phyloP scores from a whole-genome alignment of 176 grass and related monocot genomes.

The Hsuehochloa calcarea region DNA sequence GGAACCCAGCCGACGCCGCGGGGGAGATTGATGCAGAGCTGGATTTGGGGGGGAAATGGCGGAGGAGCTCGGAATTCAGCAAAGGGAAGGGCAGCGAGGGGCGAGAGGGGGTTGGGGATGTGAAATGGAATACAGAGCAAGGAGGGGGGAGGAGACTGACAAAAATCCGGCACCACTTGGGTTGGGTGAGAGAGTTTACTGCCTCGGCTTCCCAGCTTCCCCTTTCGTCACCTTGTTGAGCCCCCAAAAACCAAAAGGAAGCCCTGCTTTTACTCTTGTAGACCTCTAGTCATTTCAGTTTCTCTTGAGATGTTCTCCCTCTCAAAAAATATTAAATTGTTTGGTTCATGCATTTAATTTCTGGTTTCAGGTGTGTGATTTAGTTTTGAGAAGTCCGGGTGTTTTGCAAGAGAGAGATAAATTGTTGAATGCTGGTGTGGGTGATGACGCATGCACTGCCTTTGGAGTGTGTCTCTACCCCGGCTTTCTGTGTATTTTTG shows the following conservation, averaged over 20 bases:
- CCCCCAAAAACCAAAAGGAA: neutral
- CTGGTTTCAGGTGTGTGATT: neutral
- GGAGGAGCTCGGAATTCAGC: slow-evolving; percentile 20
- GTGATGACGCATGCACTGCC: slow-evolving; percentile 1
- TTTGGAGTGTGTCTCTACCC: neutral
- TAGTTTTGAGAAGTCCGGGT: neutral
- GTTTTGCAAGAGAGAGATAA: neutral
- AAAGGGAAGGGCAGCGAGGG: neutral
- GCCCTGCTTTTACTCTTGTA: neutral
- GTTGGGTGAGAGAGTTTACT: slow-evolving; percentile 37
- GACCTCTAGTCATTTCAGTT: neutral
- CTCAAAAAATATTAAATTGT: neutral
- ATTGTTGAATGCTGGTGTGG: neutral
- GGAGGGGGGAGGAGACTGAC: slow-evolving; percentile 21
- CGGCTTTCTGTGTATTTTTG: neutral
- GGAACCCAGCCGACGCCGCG: neutral
- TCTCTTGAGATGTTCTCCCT: neutral
- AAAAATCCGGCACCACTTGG: slow-evolving; percentile 50
- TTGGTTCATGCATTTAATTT: neutral
- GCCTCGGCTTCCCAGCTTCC: neutral
- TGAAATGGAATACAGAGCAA: slow-evolving; percentile 19
- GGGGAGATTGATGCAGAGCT: neutral
- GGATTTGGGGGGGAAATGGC: slow-evolving; percentile 28
- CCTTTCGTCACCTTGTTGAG: slow-evolving; percentile 7
- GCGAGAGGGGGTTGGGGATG: neutral